Conservation (phyloP, 768 basidiomycete genomes). For the Coprinopsis cinerea region DNA sequence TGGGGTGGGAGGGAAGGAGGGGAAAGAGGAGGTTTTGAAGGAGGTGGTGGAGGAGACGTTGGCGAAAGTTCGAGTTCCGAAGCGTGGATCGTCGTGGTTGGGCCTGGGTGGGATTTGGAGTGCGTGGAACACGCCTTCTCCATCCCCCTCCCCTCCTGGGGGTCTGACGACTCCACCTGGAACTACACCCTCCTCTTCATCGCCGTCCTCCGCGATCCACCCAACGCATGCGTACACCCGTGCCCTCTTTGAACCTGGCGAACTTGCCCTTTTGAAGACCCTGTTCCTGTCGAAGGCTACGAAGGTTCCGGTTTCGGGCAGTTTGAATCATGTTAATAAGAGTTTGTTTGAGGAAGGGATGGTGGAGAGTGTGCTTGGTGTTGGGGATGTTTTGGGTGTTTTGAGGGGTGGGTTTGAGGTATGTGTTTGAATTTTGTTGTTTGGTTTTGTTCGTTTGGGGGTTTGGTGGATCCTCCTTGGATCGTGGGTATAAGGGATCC, state of each 20-base stretch:
- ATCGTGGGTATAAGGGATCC: no score
- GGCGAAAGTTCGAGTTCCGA: slow-evolving; percentile 6
- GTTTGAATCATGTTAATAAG: slow-evolving; percentile 11
- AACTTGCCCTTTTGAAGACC: slow-evolving; percentile 15
- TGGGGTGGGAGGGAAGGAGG: slow-evolving; percentile 19
- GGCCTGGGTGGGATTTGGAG: neutral
- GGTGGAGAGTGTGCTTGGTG: slow-evolving; percentile 33
- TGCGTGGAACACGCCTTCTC: slow-evolving; percentile 33
- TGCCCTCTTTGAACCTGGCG: slow-evolving; percentile 40
- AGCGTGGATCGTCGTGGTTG: neutral
- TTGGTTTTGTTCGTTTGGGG: no score
- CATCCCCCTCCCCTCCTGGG: no score
- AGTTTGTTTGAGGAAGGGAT: slow-evolving; percentile 28
- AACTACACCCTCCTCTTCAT: no score
- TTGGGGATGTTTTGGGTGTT: no score
- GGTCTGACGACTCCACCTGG: no score
- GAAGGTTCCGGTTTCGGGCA: slow-evolving; percentile 34
- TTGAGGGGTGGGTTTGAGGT: no score
- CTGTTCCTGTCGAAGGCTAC: slow-evolving; percentile 25
- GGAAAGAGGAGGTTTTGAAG: slow-evolving; percentile 18
- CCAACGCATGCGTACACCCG: slow-evolving; percentile 26
- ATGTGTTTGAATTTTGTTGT: no score
- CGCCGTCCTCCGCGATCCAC: slow-evolving; percentile 11
- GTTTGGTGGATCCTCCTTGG: no score
- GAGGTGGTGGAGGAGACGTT: slow-evolving; percentile 14